phyloP scores from a whole-genome alignment of 2,329 filamentous ascomycete genomes.

The Thyridium curvatum region DNA sequence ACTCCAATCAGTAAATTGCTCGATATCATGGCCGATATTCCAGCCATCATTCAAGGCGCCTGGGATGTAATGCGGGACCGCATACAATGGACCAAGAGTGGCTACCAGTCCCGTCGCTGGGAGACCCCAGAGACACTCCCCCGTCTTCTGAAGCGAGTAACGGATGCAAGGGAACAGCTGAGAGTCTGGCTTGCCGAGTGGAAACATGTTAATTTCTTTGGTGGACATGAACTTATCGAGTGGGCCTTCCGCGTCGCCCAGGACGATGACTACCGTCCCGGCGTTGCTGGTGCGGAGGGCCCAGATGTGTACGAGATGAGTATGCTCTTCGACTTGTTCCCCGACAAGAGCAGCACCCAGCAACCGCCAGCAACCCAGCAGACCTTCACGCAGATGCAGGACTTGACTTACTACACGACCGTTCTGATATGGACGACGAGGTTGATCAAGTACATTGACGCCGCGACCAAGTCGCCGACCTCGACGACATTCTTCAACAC shows the following conservation, averaged over 20 bases:
- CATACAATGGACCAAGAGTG: slow-evolving; percentile 7
- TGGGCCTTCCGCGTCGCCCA: slow-evolving; percentile 8
- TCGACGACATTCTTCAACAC: slow-evolving; percentile 10
- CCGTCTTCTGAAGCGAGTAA: slow-evolving; percentile 6
- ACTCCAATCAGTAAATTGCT: slow-evolving; percentile 12
- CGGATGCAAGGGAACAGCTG: neutral
- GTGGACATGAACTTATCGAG: neutral
- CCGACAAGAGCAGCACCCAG: too few species aligned
- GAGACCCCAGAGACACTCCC: slow-evolving; percentile 6
- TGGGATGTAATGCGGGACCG: slow-evolving; percentile 8
- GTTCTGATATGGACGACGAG: slow-evolving; percentile 11
- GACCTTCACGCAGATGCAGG: slow-evolving; percentile 9
- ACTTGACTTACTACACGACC: slow-evolving; percentile 11
- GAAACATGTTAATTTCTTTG: neutral
- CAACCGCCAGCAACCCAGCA: neutral
- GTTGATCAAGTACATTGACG: slow-evolving; percentile 10
- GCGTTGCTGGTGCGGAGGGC: slow-evolving; percentile 7
- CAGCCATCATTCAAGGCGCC: slow-evolving; percentile 11
- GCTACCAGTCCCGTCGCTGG: slow-evolving; percentile 2
- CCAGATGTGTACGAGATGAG: slow-evolving; percentile 9
- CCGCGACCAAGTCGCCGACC: slow-evolving; percentile 5
- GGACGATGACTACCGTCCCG: slow-evolving; percentile 11
- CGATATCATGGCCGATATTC: slow-evolving; percentile 14
- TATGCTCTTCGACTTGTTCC: too few species aligned
- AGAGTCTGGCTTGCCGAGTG: slow-evolving; percentile 9